Base-by-base conservation (phyloP, 169 alveolate species). In the Cryptosporidium canis region DNA sequence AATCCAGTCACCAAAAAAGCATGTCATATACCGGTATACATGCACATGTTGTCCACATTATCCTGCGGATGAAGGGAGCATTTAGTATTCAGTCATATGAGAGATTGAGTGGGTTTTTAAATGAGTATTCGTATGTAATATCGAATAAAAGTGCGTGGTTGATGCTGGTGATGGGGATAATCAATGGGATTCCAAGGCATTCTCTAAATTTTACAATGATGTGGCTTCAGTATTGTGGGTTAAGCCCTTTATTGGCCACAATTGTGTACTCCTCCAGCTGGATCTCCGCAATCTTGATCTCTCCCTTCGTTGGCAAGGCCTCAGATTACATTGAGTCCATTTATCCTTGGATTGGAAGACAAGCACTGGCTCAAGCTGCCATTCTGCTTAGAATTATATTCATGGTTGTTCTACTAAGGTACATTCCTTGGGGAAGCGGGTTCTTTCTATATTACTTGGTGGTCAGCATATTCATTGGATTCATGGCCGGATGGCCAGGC, bases 401-500 rank as follows among this genome's bases (percentile, higher is more conserved):
- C 18, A 91, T 91, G 93, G 56, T 91, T 16, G 77, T 67, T 14
- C 33, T 91, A 51, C 58, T 91, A 64, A 83, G 45, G 63, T 91
- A 64, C 67, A 83, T 91, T 51, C 93, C 93, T 9, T 85, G 91
- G 83, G 93, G 91, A 18, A 84, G 91, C 7, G 55, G 41, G n/a
- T 83, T 72, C 51, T 91, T 91, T 55, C 47, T 77, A 5, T 84
- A 77, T n/a, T 91, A 83, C 85, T 67, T 91, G 33, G 39, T 91
- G 14, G 83, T 91, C 47, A 85, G 92, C 7, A 61, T 91, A 51
- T 55, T 91, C 51, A 91, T 91, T 83, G 93, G 93, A n/a, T 66
- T 91, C 41, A 64, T 91, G 91, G 91, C 92, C 44, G 93, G 93
- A 21, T 91, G 93, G 93, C 90, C 91, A 64, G 91, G 91, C 35